Conservation (phyloP, 148 eudicot genomes). For the Heliamphora exappendiculata region DNA sequence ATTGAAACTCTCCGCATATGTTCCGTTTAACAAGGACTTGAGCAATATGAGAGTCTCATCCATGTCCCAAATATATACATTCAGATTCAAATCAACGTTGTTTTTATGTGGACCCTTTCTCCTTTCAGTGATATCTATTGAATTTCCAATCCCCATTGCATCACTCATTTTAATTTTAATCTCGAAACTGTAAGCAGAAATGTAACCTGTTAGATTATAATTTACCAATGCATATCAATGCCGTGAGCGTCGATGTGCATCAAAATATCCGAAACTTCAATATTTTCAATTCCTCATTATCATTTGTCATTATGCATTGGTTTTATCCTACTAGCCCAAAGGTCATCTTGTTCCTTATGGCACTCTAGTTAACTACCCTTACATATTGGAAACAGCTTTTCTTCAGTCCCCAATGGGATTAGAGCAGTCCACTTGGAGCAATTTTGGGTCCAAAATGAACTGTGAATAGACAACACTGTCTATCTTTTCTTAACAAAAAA, state of each 20-base stretch:
- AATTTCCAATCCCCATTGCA: background rate
- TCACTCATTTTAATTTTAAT: background rate
- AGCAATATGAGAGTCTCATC: constrained; percentile 95
- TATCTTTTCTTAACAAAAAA: too few relatives aligned
- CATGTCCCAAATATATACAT: constrained; percentile 93
- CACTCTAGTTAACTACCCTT: too few relatives aligned
- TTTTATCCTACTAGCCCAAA: background rate
- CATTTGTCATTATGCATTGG: background rate
- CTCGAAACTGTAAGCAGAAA: background rate
- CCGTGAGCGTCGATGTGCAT: background rate
- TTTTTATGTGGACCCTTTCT: background rate
- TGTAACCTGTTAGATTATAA: background rate
- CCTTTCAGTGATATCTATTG: background rate
- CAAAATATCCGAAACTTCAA: background rate
- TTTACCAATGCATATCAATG: background rate
- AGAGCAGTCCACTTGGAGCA: too few relatives aligned
- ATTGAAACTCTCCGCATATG: constrained; percentile 62
- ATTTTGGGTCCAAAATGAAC: too few relatives aligned
- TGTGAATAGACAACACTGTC: too few relatives aligned
- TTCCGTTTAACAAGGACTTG: constrained; percentile 70
- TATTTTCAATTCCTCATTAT: background rate
- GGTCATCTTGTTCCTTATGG: background rate
- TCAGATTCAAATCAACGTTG: constrained; percentile 15
- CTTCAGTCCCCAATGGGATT: too few relatives aligned
- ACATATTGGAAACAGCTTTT: too few relatives aligned